phyloP scores from a whole-genome alignment of 176 grass and related monocot species.

The Phragmites australis region DNA sequence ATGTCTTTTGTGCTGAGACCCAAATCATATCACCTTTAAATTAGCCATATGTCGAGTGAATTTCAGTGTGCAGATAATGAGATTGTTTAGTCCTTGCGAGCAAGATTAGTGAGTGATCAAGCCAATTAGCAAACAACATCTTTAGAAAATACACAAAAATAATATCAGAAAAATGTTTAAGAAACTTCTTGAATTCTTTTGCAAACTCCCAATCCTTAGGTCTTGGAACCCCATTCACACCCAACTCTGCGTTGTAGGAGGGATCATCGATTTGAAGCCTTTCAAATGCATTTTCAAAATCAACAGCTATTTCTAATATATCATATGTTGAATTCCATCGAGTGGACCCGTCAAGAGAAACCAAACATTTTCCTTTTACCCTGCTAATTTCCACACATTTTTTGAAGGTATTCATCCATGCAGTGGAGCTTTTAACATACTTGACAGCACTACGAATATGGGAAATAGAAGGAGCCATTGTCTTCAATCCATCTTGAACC shows the following conservation, averaged over 20 bases:
- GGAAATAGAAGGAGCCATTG: neutral
- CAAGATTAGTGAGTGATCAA: no score
- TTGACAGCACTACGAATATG: neutral
- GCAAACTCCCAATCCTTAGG: neutral
- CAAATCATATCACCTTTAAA: no score
- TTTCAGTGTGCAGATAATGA: no score
- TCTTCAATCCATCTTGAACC: neutral
- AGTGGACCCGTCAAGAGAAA: neutral
- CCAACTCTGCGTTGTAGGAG: neutral
- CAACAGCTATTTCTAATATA: no score
- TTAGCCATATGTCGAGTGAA: no score
- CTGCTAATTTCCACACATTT: neutral
- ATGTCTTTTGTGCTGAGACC: no score
- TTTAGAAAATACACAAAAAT: no score
- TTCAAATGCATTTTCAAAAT: neutral
- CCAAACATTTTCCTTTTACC: neutral
- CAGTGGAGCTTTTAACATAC: neutral
- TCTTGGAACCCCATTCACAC: neutral
- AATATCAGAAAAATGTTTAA: neutral
- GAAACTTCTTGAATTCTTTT: neutral
- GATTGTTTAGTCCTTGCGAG: no score
- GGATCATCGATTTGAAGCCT: neutral
- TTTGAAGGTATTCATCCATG: neutral
- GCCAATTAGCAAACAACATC: no score
- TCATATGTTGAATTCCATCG: no score